Evolutionary conservation across 2,329 filamentous ascomycete genomes (phyloP), one percentile per base, ranked within the genome.

Genomic region (Colletotrichum tamarilloi): DNA sequence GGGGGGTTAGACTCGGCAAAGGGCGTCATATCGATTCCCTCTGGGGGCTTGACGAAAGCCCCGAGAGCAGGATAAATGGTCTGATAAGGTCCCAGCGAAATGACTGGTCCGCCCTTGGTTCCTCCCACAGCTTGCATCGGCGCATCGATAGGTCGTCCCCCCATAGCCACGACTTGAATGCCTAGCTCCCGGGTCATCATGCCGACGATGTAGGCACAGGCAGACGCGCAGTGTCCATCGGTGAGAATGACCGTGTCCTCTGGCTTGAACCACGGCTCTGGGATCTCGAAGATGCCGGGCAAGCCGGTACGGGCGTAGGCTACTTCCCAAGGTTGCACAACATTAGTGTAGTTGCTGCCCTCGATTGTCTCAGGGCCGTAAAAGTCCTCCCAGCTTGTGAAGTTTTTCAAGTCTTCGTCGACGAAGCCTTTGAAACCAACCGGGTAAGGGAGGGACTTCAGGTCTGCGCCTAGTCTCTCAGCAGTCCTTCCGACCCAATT

Each of bases 51-150:
- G 46, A 16, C 22, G 6, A 46, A 22, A 9, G n/a, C 7, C 19
- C 24, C 28, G 6, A 72, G 65, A 4, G 16, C n/a, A 3, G 68
- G 28, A 19, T 35, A 59, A 14, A 67, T 11, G 2, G 32, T 12
- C 49, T 70, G 67, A 55, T 70, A 73, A 7, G 55, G 28, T 5
- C 16, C 28, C 26, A 76, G 68, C 9, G 53, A 5, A 22, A 73
- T 86, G 67, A 87, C 76, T 9, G 81, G 82, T 1, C 82, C 82
- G 38, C 92, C 92, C 77, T 92, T 91, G 60, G 90, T 87, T n/a
- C 91, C 92, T n/a, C 91, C 91, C 22, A 92, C 84, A 5, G 85
- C 87, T 82, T 92, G 90, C 83, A 92, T 93, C 0, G 87, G 86
- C 0, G 82, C 82, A 0, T 84, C 77, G 12, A 82, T 81, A 0